A percentile compares a stretch with the other conserved stretches of the same genome.
These are phyloP conservation scores for Aaosphaeria arxii DNA, from an alignment of 2,329 filamentous ascomycete species.

Conservation along the genomic window DNA sequence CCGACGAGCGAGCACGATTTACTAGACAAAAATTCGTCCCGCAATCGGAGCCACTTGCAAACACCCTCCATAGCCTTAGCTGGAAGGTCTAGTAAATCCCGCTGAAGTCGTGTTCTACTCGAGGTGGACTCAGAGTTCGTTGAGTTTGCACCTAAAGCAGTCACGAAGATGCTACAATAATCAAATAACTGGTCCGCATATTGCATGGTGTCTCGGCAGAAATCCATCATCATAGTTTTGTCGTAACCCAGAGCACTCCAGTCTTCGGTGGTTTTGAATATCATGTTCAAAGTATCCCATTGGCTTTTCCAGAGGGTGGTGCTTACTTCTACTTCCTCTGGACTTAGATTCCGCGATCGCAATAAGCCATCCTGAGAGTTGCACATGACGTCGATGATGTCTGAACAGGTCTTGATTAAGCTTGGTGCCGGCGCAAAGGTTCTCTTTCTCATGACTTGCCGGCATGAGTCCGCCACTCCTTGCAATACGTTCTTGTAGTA, in stretches of 20 bases:
- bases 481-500: slow-evolving; percentile 57
- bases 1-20: slow-evolving; percentile 79
- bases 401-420: slow-evolving; percentile 60
- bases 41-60: slow-evolving; percentile 84
- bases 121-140: slow-evolving; percentile 34
- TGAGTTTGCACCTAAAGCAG: slow-evolving; percentile 54
- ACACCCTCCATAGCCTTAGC: slow-evolving; percentile 64
- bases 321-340: slow-evolving; percentile 63
- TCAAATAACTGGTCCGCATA: slow-evolving; percentile 83
- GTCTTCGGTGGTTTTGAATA: slow-evolving; percentile 76
- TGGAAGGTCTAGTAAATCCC: slow-evolving; percentile 62
- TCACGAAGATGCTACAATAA: slow-evolving; percentile 79
- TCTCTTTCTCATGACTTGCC: slow-evolving; percentile 54
- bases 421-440: slow-evolving; percentile 59
- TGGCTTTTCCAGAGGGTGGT: slow-evolving; percentile 79
- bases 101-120: slow-evolving; percentile 38
- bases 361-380: slow-evolving; percentile 62
- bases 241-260: slow-evolving; percentile 75
- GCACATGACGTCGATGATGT: slow-evolving; percentile 63
- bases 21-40: slow-evolving; percentile 80
- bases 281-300: slow-evolving; percentile 77
- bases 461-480: slow-evolving; percentile 56
- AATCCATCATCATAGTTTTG: slow-evolving; percentile 79
- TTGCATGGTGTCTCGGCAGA: slow-evolving; percentile 93
- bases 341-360: slow-evolving; percentile 56